Evolutionary conservation across 2,329 filamentous ascomycete genomes (phyloP).

Genomic region (Fusarium duplospermum): DNA sequence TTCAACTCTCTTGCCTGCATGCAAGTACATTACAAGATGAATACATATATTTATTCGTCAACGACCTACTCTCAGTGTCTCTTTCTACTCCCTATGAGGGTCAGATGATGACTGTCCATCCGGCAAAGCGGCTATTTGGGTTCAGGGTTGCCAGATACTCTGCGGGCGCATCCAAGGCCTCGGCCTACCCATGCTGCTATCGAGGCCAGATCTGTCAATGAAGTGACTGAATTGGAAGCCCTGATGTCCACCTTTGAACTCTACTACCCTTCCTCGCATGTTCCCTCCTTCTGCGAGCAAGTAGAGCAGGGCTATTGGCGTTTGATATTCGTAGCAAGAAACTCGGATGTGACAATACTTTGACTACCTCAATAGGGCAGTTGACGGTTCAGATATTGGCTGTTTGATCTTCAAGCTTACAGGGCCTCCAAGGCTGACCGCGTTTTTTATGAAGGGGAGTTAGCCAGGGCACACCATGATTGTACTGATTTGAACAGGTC

Average conservation of each 20-base stretch:
- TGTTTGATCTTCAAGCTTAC: too few relatives aligned
- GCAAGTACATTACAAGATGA: background rate
- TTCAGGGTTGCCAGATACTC: background rate
- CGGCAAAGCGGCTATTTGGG: background rate
- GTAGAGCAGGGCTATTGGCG: too few relatives aligned
- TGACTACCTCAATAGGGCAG: background rate
- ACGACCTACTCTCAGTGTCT: background rate
- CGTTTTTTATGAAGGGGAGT: too few relatives aligned
- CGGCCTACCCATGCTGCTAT: background rate
- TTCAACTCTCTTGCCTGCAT: background rate
- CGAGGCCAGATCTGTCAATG: background rate
- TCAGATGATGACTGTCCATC: too few relatives aligned
- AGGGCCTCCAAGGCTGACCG: too few relatives aligned
- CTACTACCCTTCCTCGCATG: too few relatives aligned
- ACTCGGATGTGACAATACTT: background rate
- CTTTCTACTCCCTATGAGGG: background rate
- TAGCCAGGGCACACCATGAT: too few relatives aligned
- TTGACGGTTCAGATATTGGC: too few relatives aligned
- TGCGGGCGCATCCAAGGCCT: background rate
- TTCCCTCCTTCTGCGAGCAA: background rate
- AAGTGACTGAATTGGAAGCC: background rate
- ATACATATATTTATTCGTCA: background rate
- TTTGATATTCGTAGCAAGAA: background rate
- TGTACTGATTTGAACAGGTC: too few relatives aligned
- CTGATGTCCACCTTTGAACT: background rate